These are phyloP conservation scores for Mucor racemosus DNA, from an alignment of 371 early-diverging fungal genomes.

Conservation along the genomic window DNA sequence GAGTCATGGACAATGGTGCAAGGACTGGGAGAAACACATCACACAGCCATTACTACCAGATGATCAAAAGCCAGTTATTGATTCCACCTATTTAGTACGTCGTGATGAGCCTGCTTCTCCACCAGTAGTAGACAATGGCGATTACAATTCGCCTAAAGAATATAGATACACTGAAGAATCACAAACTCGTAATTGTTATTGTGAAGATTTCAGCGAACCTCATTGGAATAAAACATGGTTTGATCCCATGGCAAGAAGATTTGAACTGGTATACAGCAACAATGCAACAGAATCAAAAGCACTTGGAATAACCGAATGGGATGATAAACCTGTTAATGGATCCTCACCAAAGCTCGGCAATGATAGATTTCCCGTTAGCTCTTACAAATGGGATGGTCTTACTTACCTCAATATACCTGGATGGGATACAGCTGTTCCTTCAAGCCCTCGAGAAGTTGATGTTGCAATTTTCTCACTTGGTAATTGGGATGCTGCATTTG, in stretches of 20 bases:
- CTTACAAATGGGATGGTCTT: constrained; percentile 61
- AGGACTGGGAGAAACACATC: constrained; percentile 20
- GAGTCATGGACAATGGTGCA: constrained; percentile 59
- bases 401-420: constrained; percentile 44
- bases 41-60: constrained; percentile 11
- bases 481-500: constrained; percentile 61
- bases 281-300: constrained; percentile 1
- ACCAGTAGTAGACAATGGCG: not conserved
- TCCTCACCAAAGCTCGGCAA: not conserved
- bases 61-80: constrained; percentile 7
- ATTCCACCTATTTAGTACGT: not conserved
- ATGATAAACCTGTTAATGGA: not conserved
- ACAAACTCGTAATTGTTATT: constrained; percentile 46
- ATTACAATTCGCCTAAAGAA: constrained; percentile 21
- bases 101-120: not conserved
- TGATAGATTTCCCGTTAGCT: constrained; percentile 24
- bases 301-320: constrained; percentile 31
- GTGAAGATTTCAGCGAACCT: constrained; percentile 54
- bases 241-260: constrained; percentile 28
- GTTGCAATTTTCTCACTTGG: constrained; percentile 51
- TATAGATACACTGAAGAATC: not conserved
- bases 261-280: constrained; percentile 27
- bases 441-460: constrained; percentile 14
- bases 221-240: constrained; percentile 44
- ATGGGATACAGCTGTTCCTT: constrained; percentile 37